Conservation (phyloP, 2,329 filamentous ascomycete species). For the Epichloe elymi region DNA sequence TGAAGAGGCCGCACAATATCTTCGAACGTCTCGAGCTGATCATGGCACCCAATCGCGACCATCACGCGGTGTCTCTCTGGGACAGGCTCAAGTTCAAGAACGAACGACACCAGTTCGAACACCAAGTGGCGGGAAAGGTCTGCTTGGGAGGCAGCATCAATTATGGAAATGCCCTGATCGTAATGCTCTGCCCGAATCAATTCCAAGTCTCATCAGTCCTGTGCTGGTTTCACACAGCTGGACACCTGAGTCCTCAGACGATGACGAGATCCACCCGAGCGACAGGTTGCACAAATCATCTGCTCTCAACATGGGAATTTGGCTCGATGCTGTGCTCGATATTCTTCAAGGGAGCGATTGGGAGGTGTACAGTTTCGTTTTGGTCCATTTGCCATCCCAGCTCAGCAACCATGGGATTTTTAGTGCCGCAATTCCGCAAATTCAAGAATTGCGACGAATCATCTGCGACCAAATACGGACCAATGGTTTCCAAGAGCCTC, state of each 20-base stretch:
- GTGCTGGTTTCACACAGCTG: conserved; percentile 31
- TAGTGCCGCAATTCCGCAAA: conserved; percentile 55
- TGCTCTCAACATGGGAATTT: conserved; percentile 47
- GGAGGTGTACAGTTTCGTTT: conserved; percentile 84
- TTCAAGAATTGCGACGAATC: conserved; percentile 61
- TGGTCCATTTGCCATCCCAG: conserved; percentile 77
- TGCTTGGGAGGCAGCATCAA: conserved; percentile 29
- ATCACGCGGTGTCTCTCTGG: conserved; percentile 38
- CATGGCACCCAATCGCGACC: conserved; percentile 24
- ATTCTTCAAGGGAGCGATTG: conserved; percentile 68
- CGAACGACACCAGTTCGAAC: conserved; percentile 28
- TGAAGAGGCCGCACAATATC: conserved; percentile 35
- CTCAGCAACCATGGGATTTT: conserved; percentile 85
- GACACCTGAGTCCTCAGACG: background rate
- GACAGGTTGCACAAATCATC: conserved; percentile 19
- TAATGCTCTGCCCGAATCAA: conserved; percentile 38
- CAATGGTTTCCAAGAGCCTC: conserved; percentile 70
- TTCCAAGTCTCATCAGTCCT: conserved; percentile 33
- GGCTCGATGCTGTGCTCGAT: conserved; percentile 66
- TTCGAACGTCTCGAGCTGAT: conserved; percentile 32
- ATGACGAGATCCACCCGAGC: conserved; percentile 11
- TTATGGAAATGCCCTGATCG: conserved; percentile 47
- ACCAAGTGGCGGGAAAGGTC: conserved; percentile 24
- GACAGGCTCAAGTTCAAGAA: conserved; percentile 32
- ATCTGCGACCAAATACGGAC: conserved; percentile 74